Evolutionary conservation across 176 grass and related monocot genomes (phyloP).

Genomic region (Lolium multiflorum): DNA sequence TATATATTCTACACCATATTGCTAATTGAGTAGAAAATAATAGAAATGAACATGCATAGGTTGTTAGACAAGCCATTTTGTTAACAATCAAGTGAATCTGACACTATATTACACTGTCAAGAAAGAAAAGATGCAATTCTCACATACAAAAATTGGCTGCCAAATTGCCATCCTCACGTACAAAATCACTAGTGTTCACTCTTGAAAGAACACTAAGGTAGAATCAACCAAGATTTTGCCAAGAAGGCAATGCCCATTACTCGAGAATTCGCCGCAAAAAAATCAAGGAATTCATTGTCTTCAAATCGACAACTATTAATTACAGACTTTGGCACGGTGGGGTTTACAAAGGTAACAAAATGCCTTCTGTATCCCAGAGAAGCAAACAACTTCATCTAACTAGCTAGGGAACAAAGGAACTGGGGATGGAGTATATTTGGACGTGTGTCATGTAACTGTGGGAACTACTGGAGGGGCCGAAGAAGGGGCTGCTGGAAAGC

Average conservation of each 20-base stretch:
- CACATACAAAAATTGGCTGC: slow-evolving; percentile 18
- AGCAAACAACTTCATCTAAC: slow-evolving; percentile 68
- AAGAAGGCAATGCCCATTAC: slow-evolving; percentile 51
- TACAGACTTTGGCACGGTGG: slow-evolving; percentile 58
- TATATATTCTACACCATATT: background rate
- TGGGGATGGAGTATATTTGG: slow-evolving; percentile 35
- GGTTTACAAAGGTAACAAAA: slow-evolving; percentile 72
- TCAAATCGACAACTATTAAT: slow-evolving; percentile 68
- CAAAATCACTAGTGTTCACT: slow-evolving; percentile 34
- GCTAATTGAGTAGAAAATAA: background rate
- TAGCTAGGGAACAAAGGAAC: slow-evolving; percentile 47
- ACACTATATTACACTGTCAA: slow-evolving; percentile 19
- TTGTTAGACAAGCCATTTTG: slow-evolving; percentile 1
- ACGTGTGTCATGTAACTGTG: slow-evolving; percentile 60
- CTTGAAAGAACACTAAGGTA: slow-evolving; percentile 39
- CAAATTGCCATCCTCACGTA: slow-evolving; percentile 43
- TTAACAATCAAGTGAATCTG: slow-evolving; percentile 17
- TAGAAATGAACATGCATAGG: background rate
- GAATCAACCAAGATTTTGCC: slow-evolving; percentile 45
- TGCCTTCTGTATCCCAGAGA: slow-evolving; percentile 57
- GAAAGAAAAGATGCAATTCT: background rate
- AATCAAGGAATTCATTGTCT: slow-evolving; percentile 53
- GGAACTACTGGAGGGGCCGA: slow-evolving; percentile 55
- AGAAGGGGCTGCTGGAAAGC: slow-evolving; percentile 54
- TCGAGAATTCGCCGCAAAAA: slow-evolving; percentile 49